Percentiles rank a stretch among this genome's conserved stretches.
Evolutionary conservation across 2,329 filamentous ascomycete genomes (phyloP).

Genomic region (Colletotrichum lindemuthianum): DNA sequence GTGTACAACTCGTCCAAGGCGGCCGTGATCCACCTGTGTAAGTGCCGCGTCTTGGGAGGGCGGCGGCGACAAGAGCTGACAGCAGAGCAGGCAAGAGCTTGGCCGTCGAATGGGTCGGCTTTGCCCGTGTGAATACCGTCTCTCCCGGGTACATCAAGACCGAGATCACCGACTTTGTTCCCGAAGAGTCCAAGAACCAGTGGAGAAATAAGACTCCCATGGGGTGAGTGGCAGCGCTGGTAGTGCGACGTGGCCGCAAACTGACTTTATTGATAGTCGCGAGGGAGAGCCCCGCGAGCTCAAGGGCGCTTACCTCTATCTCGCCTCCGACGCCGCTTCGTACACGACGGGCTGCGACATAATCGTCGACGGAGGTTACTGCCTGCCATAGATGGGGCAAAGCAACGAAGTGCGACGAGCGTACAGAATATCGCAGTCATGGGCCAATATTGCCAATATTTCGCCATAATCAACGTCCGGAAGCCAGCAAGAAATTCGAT

Average conservation of each 20-base stretch:
- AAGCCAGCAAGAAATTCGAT: too few relatives aligned
- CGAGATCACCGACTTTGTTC: slow-evolving; percentile 74
- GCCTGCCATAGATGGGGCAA: slow-evolving; percentile 53
- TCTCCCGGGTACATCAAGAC: slow-evolving; percentile 82
- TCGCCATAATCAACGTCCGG: background rate
- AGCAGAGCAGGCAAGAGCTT: slow-evolving; percentile 68
- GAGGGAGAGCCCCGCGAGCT: slow-evolving; percentile 79
- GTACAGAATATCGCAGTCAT: background rate
- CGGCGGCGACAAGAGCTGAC: slow-evolving; percentile 3
- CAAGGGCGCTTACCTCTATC: slow-evolving; percentile 84
- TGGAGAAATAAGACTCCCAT: slow-evolving; percentile 86
- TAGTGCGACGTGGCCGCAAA: background rate
- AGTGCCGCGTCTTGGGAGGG: slow-evolving; percentile 36
- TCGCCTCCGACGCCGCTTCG: slow-evolving; percentile 83
- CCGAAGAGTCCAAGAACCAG: slow-evolving; percentile 73
- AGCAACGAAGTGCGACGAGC: slow-evolving; percentile 2
- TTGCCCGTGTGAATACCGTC: slow-evolving; percentile 77
- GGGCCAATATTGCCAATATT: background rate
- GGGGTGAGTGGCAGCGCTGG: slow-evolving; percentile 58
- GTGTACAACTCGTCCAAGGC: slow-evolving; percentile 81
- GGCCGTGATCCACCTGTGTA: slow-evolving; percentile 68
- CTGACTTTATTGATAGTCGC: slow-evolving; percentile 56
- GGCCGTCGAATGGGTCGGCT: slow-evolving; percentile 80
- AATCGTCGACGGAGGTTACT: slow-evolving; percentile 80
- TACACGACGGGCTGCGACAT: slow-evolving; percentile 83